Base-by-base conservation (phyloP, 495 filamentous ascomycete genomes). In the Copromyces sp. region DNA sequence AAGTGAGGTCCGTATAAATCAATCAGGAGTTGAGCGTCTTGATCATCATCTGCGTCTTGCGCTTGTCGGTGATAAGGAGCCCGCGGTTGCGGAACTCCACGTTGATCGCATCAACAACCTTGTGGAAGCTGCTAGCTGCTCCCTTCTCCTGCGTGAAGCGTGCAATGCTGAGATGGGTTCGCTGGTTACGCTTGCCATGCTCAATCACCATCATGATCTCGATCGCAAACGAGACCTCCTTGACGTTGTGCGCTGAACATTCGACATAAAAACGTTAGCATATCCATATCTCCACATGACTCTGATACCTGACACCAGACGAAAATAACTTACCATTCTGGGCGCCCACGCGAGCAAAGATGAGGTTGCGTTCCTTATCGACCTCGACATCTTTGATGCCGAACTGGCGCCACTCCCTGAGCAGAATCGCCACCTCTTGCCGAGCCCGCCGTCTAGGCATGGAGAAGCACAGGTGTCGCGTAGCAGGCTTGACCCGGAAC, bases 121-220 rank as follows among this genome's bases (percentile, higher is more conserved):
- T 89, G 76, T 92, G 85, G 82, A 99, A 96, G 39, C 91, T 94
- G 70, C 89, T 91, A 2, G 92, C 94, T 0, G 94, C 93, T 20
- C 95, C 95, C 65, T 89, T 88, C 77, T 94, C 92, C 77, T 97
- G 95, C 39, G 91, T 93, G 82, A 98, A 92, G 17, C 92, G 89
- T 35, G 91, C 92, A 59, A 97, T 87, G 80, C 89, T 90, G 20
- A 97, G 86, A 39, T 78, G 78, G 71, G 88, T 88, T 70, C 88
- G 86, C 76, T 86, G 88, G 24, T 65, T 65, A 65, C 53, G 53
- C 53, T 65, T 65, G 41, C 92, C 92, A 74, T 93, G 91, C 79
- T 96, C 92, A 40, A 94, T 90, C 12, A 96, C 89, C 11, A 89
- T 92, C 81, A 93, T 94, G 75, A 98, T 86, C 77, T 98, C 93